Evolutionary conservation across 208 protist genomes (phyloP).

Genomic region (Trichomonas gallinae): DNA sequence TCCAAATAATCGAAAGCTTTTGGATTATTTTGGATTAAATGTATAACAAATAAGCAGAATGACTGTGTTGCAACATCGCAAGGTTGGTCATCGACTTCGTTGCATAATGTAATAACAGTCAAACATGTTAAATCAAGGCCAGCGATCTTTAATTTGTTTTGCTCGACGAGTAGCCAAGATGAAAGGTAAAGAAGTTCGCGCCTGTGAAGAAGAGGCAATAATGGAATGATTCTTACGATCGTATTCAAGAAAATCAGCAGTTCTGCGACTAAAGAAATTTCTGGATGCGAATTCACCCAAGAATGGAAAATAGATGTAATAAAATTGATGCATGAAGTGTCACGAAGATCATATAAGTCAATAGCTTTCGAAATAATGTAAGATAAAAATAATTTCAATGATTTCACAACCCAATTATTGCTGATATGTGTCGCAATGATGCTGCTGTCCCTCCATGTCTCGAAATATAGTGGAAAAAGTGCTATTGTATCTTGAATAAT

Average conservation of each 20-base stretch:
- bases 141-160: background rate
- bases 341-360: background rate
- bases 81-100: background rate
- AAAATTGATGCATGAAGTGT: background rate
- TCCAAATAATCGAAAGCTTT: background rate
- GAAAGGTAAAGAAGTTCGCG: background rate
- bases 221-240: background rate
- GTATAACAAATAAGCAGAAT: background rate
- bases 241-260: background rate
- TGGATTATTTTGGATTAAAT: background rate
- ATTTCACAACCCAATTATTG: background rate
- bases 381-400: background rate
- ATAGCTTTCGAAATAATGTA: background rate
- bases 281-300: background rate
- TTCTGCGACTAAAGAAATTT: background rate
- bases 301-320: background rate
- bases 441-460: background rate
- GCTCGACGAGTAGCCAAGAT: background rate
- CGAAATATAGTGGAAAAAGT: background rate
- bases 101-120: background rate
- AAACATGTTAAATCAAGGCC: background rate
- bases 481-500: background rate
- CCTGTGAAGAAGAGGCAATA: background rate
- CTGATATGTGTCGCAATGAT: background rate
- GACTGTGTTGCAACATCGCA: background rate